Evolutionary conservation across 2,329 filamentous ascomycete genomes (phyloP).

Genomic region (Apiospora pterosperma): DNA sequence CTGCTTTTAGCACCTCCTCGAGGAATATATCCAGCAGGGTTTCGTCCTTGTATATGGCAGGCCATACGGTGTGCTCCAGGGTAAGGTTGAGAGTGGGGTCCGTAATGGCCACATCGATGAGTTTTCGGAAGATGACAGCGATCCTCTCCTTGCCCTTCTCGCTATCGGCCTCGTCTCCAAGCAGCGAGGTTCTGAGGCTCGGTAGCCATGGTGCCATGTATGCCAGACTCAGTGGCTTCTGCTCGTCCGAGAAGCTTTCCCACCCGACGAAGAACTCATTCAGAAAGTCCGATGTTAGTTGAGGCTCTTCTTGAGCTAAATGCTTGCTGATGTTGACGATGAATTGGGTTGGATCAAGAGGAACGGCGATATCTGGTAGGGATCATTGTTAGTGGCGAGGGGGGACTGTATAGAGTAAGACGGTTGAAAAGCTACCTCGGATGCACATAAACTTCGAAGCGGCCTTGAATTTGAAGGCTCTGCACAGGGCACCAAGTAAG

Average conservation of each 20-base stretch:
- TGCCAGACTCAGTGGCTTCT: conserved; percentile 62
- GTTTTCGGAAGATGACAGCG: conserved; percentile 59
- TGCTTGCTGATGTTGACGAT: conserved; percentile 64
- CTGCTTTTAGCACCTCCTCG: conserved; percentile 64
- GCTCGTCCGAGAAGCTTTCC: conserved; percentile 66
- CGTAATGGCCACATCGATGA: conserved; percentile 62
- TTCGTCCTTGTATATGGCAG: conserved; percentile 61
- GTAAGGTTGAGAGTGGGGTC: conserved; percentile 57
- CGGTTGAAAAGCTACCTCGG: conserved; percentile 46
- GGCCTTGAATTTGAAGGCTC: conserved; percentile 64
- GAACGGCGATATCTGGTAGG: conserved; percentile 56
- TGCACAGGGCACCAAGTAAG: conserved; percentile 62
- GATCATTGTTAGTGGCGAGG: conserved; percentile 12
- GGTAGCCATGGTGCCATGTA: conserved; percentile 70
- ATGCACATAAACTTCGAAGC: conserved; percentile 59
- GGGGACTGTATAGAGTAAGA: conserved; percentile 1
- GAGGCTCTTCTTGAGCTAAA: conserved; percentile 60
- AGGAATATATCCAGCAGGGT: conserved; percentile 63
- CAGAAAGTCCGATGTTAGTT: conserved; percentile 65
- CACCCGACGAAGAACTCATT: conserved; percentile 73
- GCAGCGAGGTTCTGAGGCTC: conserved; percentile 55
- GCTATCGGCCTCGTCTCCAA: conserved; percentile 57
- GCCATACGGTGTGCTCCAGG: conserved; percentile 65
- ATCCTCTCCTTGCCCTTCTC: conserved; percentile 66
- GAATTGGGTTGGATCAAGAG: conserved; percentile 60